Percentiles rank a stretch among this genome's conserved stretches.
Conservation (phyloP, 345 rosid genomes). For the Sisymbrium altissimum region DNA sequence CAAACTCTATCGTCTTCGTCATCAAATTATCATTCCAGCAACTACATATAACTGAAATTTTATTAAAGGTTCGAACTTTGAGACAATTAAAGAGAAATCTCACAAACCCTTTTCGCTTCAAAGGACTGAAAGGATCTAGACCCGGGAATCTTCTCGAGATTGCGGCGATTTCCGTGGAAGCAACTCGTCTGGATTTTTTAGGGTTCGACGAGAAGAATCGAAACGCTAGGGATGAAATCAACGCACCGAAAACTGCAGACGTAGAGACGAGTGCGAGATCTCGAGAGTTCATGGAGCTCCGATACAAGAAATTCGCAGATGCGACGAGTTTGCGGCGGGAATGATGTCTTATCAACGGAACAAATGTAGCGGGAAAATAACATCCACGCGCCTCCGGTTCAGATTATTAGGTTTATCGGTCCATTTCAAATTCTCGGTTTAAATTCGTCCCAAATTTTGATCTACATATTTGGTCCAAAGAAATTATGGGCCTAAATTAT, state of each 20-base stretch:
- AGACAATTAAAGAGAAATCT: neutral
- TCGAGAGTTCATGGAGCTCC: constrained; percentile 50
- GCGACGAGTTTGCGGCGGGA: neutral
- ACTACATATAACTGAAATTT: too few species aligned
- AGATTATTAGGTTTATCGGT: neutral
- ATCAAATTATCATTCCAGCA: neutral
- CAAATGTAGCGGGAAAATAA: constrained; percentile 36
- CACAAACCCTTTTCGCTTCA: constrained; percentile 75
- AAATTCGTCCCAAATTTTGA: neutral
- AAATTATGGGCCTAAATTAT: neutral
- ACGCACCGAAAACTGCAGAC: constrained; percentile 62
- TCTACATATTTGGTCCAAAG: neutral
- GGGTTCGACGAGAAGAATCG: constrained; percentile 49
- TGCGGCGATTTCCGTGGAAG: constrained; percentile 35
- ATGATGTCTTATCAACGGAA: constrained; percentile 9
- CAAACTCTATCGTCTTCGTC: neutral
- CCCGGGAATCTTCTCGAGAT: constrained; percentile 35
- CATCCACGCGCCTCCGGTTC: constrained; percentile 3
- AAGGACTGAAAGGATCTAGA: constrained; percentile 64
- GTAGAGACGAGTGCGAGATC: constrained; percentile 58
- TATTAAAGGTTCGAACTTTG: too few species aligned
- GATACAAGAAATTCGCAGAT: neutral
- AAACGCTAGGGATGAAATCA: constrained; percentile 57
- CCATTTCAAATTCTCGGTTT: neutral
- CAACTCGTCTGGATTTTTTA: constrained; percentile 18